These are phyloP conservation scores for Paramecium octaurelia DNA, from an alignment of 73 alveolate species.

Conservation along the genomic window DNA sequence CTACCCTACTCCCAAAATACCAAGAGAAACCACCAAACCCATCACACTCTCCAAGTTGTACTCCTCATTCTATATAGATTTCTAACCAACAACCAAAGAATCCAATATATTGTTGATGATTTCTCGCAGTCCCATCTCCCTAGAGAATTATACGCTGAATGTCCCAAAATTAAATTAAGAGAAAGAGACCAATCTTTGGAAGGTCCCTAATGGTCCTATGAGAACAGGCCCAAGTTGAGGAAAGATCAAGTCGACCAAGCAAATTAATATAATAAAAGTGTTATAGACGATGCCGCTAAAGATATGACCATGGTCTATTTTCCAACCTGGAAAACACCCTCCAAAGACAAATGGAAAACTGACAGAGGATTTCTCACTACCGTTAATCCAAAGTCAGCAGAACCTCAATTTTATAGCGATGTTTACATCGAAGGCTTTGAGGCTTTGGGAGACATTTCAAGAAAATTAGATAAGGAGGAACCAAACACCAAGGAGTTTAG, in stretches of 20 bases:
- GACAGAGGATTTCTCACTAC: neutral
- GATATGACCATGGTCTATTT: constrained; percentile 25
- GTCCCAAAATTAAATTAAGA: neutral
- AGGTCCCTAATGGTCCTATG: neutral
- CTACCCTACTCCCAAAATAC: neutral
- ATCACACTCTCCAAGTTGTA: neutral
- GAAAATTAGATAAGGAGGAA: neutral
- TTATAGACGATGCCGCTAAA: neutral
- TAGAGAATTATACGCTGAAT: neutral
- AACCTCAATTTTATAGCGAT: neutral
- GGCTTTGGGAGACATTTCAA: neutral
- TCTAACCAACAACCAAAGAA: neutral
- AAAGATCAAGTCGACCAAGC: neutral
- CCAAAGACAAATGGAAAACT: neutral
- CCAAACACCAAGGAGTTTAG: neutral
- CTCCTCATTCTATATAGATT: neutral
- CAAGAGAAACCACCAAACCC: neutral
- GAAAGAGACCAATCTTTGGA: neutral
- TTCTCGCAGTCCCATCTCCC: neutral
- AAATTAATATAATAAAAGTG: neutral
- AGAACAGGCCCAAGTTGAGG: neutral
- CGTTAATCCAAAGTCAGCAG: neutral
- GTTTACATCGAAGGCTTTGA: constrained; percentile 22
- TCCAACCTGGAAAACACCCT: neutral
- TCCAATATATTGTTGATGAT: neutral